phyloP scores from a whole-genome alignment of 1,139 yeast genomes.

The Candida albicans region DNA sequence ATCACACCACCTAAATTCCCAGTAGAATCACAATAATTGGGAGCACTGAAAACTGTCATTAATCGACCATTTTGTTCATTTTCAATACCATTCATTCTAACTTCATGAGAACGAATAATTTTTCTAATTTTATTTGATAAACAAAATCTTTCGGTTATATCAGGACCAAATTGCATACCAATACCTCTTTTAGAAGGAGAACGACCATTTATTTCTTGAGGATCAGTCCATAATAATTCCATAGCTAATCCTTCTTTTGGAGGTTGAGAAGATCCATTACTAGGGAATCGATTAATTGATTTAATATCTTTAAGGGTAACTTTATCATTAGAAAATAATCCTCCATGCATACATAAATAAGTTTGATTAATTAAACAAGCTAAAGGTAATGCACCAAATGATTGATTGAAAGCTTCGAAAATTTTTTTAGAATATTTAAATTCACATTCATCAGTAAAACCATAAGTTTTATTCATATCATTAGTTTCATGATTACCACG shows the following conservation, averaged over 20 bases:
- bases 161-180: conserved; percentile 97
- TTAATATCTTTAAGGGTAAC: conserved; percentile 74
- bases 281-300: conserved; percentile 62
- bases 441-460: conserved; percentile 95
- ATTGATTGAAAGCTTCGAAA: conserved; percentile 83
- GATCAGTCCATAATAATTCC: conserved; percentile 98
- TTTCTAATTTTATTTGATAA: conserved; percentile 69
- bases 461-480: conserved; percentile 96
- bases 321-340: conserved; percentile 77
- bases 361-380: conserved; percentile 77
- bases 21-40: conserved; percentile 91
- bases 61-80: conserved; percentile 83
- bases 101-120: conserved; percentile 92
- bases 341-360: conserved; percentile 94
- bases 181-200: conserved; percentile 92
- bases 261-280: conserved; percentile 68
- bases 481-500: conserved; percentile 97
- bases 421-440: conserved; percentile 80
- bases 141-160: conserved; percentile 80
- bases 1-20: conserved; percentile 91
- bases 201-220: conserved; percentile 75
- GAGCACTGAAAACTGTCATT: conserved; percentile 94
- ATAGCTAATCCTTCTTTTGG: conserved; percentile 90
- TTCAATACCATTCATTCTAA: conserved; percentile 87
- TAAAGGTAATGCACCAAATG: conserved; percentile 83